Percentiles rank a stretch among this genome's conserved stretches.
Evolutionary conservation across 345 rosid species (phyloP).

Genomic region (Erucastrum elatum): DNA sequence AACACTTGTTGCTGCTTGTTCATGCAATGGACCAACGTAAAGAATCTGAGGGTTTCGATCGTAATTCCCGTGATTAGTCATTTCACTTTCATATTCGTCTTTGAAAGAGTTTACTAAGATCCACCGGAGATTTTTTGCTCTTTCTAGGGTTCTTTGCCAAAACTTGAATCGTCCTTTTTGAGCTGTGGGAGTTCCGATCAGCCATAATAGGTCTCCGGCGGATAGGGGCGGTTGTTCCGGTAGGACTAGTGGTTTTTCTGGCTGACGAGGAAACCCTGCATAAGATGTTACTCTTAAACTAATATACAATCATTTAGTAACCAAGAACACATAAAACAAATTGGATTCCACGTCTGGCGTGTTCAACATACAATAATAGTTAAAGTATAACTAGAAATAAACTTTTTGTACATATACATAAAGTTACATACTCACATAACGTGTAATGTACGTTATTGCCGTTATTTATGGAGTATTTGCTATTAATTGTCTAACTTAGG

Average conservation of each 20-base stretch:
- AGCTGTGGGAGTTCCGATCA: slow-evolving; percentile 60
- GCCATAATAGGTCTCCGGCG: slow-evolving; percentile 70
- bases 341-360: too few species aligned
- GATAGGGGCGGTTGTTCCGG: slow-evolving; percentile 49
- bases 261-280: slow-evolving; percentile 52
- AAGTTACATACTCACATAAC: too few species aligned
- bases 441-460: too few species aligned
- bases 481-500: too few species aligned
- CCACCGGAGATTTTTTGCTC: slow-evolving; percentile 57
- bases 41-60: slow-evolving; percentile 33
- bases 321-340: background rate
- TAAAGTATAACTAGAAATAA: too few species aligned
- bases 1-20: slow-evolving; percentile 20
- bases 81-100: slow-evolving; percentile 34
- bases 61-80: background rate
- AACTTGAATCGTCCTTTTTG: slow-evolving; percentile 65
- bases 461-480: too few species aligned
- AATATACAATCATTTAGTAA: background rate
- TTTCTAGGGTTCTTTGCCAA: slow-evolving; percentile 60
- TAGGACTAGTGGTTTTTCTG: slow-evolving; percentile 25
- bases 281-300: background rate
- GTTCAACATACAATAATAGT: too few species aligned
- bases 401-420: too few species aligned
- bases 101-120: slow-evolving; percentile 66
- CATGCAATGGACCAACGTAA: slow-evolving; percentile 52